phyloP scores from a whole-genome alignment of 1,284 basidiomycete species.

The Inonotus obliquus region DNA sequence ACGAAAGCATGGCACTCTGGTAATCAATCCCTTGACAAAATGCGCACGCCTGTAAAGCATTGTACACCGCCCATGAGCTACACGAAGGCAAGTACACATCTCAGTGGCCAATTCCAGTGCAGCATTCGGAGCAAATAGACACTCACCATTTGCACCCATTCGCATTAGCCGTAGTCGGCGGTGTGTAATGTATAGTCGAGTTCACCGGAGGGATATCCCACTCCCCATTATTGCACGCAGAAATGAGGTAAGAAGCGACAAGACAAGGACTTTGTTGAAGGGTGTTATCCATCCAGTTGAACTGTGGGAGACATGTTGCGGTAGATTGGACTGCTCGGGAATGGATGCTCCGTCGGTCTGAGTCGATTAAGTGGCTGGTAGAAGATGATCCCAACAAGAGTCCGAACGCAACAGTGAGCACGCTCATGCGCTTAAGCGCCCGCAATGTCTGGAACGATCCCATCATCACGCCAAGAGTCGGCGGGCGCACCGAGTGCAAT shows the following conservation, averaged over 20 bases:
- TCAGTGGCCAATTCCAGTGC: background rate
- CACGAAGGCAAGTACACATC: background rate
- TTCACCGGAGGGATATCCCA: background rate
- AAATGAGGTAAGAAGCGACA: conserved; percentile 10
- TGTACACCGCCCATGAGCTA: conserved; percentile 20
- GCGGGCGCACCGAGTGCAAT: too few species aligned
- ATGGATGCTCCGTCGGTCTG: background rate
- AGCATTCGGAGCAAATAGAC: background rate
- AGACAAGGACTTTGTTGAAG: conserved; percentile 13
- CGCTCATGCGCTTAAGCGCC: too few species aligned
- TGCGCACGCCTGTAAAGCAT: conserved; percentile 16
- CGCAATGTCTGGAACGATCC: too few species aligned
- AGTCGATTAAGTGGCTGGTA: too few species aligned
- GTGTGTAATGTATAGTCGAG: conserved; percentile 4
- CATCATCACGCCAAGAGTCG: too few species aligned
- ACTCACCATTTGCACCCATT: conserved; percentile 12
- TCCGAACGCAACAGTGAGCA: too few species aligned
- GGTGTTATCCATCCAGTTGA: conserved; percentile 15
- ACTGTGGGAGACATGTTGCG: conserved; percentile 1
- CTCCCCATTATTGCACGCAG: conserved; percentile 5
- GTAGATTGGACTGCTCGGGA: conserved; percentile 1
- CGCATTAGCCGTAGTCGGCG: conserved; percentile 1
- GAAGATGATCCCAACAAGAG: too few species aligned
- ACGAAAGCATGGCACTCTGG: background rate
- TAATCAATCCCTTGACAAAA: conserved; percentile 9